Evolutionary conservation across 345 rosid species (phyloP).

Genomic region (Lagerstroemia speciosa): DNA sequence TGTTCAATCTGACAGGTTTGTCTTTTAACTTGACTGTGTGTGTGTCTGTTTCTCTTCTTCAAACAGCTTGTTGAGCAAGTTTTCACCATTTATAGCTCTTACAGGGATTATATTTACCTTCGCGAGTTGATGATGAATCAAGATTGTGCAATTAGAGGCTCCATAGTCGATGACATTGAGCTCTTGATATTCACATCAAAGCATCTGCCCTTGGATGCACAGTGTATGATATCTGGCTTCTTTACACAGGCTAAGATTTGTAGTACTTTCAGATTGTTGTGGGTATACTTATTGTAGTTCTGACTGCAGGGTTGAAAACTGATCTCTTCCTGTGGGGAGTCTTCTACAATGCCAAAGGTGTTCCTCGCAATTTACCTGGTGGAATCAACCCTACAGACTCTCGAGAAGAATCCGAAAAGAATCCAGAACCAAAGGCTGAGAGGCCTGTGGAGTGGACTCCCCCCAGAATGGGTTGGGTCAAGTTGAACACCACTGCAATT

Average conservation of each 20-base stretch:
- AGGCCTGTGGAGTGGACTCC: conserved; percentile 10
- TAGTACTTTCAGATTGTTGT: too few relatives aligned
- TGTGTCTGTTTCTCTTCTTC: neutral
- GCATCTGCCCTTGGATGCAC: conserved; percentile 35
- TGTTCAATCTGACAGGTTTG: conserved; percentile 37
- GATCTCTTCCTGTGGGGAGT: conserved; percentile 37
- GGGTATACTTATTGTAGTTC: conserved; percentile 1
- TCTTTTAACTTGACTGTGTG: neutral
- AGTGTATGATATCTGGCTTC: conserved; percentile 28
- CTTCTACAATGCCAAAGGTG: conserved; percentile 13
- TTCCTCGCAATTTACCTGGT: conserved; percentile 1
- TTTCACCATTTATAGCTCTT: conserved; percentile 21
- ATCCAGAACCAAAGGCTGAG: conserved; percentile 5
- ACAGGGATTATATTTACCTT: conserved; percentile 19
- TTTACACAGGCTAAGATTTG: neutral
- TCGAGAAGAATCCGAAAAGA: neutral
- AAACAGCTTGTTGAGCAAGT: neutral
- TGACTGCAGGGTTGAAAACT: conserved; percentile 14
- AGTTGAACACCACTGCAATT: conserved; percentile 31
- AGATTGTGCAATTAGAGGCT: conserved; percentile 31
- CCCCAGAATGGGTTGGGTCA: conserved; percentile 29
- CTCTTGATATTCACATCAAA: conserved; percentile 57
- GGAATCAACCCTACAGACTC: conserved; percentile 5
- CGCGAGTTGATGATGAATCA: conserved; percentile 25
- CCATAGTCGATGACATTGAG: conserved; percentile 29